Conservation (phyloP, 139 green algal genomes). For the Picochlorum sp. region DNA sequence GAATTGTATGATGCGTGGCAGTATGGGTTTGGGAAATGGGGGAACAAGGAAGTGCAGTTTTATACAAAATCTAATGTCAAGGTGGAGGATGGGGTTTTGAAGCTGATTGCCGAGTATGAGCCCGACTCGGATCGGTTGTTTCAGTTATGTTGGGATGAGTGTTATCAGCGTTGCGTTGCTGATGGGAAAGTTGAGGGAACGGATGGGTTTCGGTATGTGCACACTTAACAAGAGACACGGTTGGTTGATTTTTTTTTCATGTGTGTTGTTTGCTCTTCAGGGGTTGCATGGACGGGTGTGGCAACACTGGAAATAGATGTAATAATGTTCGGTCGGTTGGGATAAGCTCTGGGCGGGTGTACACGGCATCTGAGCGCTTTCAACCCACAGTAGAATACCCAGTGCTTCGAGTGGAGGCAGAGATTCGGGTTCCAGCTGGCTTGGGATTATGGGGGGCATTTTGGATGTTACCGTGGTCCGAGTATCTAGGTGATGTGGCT, state of each 20-base stretch:
- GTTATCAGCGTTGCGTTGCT: slow-evolving; percentile 1
- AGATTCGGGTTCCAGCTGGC: slow-evolving; percentile 7
- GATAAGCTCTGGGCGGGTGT: neutral
- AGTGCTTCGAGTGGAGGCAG: slow-evolving; percentile 8
- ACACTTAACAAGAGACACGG: too few species aligned
- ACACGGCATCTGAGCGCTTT: neutral
- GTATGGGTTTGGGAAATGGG: slow-evolving; percentile 8
- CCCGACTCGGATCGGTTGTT: neutral
- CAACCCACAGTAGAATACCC: neutral
- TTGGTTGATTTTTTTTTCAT: too few species aligned
- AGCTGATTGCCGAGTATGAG: slow-evolving; percentile 7
- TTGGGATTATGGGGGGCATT: slow-evolving; percentile 22
- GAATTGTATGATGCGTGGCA: slow-evolving; percentile 7
- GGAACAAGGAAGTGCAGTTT: slow-evolving; percentile 4
- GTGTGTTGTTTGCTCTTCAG: too few species aligned
- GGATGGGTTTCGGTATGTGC: too few species aligned
- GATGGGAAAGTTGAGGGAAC: slow-evolving; percentile 1
- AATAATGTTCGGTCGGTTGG: neutral
- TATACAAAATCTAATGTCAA: slow-evolving; percentile 12
- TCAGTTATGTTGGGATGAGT: neutral
- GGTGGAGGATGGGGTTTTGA: slow-evolving; percentile 2
- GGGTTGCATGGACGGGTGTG: neutral
- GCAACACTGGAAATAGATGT: neutral
- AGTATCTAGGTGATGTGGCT: neutral
- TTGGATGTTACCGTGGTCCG: slow-evolving; percentile 18